A percentile compares a stretch with the other conserved stretches of the same genome.
Evolutionary conservation across 352 stramenopile species (phyloP).

Genomic region (Pythium monospermum): DNA sequence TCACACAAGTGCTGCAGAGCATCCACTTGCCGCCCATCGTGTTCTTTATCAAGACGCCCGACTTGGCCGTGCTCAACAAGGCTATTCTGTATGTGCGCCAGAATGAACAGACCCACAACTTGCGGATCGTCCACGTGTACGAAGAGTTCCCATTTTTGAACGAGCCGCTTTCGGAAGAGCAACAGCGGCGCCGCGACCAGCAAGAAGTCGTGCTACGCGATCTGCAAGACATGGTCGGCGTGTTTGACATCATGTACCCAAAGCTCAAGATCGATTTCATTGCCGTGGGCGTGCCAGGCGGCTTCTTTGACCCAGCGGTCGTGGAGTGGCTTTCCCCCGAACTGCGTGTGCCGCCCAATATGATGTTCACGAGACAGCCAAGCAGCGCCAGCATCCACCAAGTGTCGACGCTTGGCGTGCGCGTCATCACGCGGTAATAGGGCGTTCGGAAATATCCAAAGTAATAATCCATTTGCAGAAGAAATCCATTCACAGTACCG

Average conservation of each 20-base stretch:
- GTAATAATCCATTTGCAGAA: too few relatives aligned
- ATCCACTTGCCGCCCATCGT: conserved; percentile 85
- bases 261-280: conserved; percentile 91
- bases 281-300: conserved; percentile 45
- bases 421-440: conserved; percentile 86
- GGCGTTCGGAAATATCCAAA: too few relatives aligned
- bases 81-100: conserved; percentile 91
- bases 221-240: conserved; percentile 65
- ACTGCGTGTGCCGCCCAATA: conserved; percentile 79
- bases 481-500: too few relatives aligned
- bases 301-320: conserved; percentile 65
- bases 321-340: conserved; percentile 83
- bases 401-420: conserved; percentile 77
- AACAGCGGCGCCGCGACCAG: conserved; percentile 22
- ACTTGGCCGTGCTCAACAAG: conserved; percentile 91
- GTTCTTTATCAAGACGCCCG: conserved; percentile 88
- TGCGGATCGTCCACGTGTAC: conserved; percentile 87
- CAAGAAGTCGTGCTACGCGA: conserved; percentile 47
- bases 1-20: conserved; percentile 45
- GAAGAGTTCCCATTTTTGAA: conserved; percentile 26
- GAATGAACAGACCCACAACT: conserved; percentile 90
- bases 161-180: conserved; percentile 35
- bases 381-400: conserved; percentile 88
- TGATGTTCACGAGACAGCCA: conserved; percentile 93
- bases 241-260: conserved; percentile 90